phyloP scores from a whole-genome alignment of 176 grass and related monocot genomes.

The Tillandsia leiboldiana region DNA sequence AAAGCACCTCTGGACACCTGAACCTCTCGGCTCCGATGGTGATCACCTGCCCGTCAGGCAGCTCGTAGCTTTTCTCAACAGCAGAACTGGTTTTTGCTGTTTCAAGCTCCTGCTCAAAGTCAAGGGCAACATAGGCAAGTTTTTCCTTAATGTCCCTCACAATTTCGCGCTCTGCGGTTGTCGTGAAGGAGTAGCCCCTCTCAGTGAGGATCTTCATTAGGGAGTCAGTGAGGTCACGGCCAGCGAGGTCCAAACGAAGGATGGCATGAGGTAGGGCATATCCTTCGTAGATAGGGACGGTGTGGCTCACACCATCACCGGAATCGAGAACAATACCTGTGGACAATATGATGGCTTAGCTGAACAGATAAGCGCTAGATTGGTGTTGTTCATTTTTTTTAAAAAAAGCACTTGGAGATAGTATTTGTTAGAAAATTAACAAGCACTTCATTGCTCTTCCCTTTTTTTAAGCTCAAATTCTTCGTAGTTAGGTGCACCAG shows the following conservation, averaged over 20 bases:
- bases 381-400: no score
- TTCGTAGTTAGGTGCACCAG: no score
- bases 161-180: slow-evolving; percentile 8
- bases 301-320: slow-evolving; percentile 11
- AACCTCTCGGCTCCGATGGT: slow-evolving; percentile 10
- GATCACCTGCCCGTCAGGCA: slow-evolving; percentile 4
- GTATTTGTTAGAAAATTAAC: no score
- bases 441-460: no score
- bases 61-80: slow-evolving; percentile 12
- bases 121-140: slow-evolving; percentile 7
- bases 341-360: neutral
- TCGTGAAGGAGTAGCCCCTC: slow-evolving; percentile 9
- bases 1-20: slow-evolving; percentile 9
- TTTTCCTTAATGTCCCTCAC: slow-evolving; percentile 10
- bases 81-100: slow-evolving; percentile 1
- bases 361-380: no score
- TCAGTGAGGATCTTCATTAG: slow-evolving; percentile 14
- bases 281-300: slow-evolving; percentile 11
- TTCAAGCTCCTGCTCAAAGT: slow-evolving; percentile 9
- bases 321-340: slow-evolving; percentile 12
- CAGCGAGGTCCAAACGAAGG: slow-evolving; percentile 11
- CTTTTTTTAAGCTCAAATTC: no score
- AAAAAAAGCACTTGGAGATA: no score
- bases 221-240: slow-evolving; percentile 2
- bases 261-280: slow-evolving; percentile 14